These are phyloP conservation scores for Pythium phragmiticola DNA, from an alignment of 352 stramenopile genomes.

Conservation along the genomic window DNA sequence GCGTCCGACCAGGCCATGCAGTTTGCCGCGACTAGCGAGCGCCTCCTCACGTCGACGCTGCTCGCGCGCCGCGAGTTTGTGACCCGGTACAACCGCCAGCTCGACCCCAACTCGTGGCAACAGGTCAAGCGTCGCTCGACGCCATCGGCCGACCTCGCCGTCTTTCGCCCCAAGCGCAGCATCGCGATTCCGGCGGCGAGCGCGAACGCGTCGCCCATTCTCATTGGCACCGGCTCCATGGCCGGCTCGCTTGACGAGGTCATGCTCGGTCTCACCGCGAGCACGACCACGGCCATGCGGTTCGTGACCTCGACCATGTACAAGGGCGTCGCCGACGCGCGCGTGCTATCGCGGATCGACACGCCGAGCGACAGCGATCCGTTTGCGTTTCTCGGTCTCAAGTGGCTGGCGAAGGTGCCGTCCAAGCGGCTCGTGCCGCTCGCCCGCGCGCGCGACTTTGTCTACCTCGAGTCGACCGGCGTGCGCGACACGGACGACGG, in stretches of 20 bases:
- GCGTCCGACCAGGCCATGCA: slow-evolving; percentile 24
- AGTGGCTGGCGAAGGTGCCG: slow-evolving; percentile 33
- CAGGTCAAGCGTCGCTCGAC: slow-evolving; percentile 20
- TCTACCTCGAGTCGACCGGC: slow-evolving; percentile 31
- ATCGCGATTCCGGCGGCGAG: slow-evolving; percentile 19
- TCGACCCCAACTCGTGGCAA: slow-evolving; percentile 29
- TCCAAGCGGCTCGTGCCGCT: slow-evolving; percentile 24
- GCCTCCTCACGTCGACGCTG: slow-evolving; percentile 30
- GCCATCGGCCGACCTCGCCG: slow-evolving; percentile 10
- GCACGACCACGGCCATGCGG: slow-evolving; percentile 29
- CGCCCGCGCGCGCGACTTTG: slow-evolving; percentile 31
- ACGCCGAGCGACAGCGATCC: slow-evolving; percentile 23
- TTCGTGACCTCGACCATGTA: slow-evolving; percentile 26
- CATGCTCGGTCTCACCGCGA: slow-evolving; percentile 29
- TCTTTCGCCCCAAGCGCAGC: slow-evolving; percentile 22
- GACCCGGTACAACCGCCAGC: slow-evolving; percentile 23
- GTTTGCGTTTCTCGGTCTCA: slow-evolving; percentile 33
- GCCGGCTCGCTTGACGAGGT: slow-evolving; percentile 31
- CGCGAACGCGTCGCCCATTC: slow-evolving; percentile 31
- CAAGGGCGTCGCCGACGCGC: slow-evolving; percentile 29
- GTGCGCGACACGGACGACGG: slow-evolving; percentile 8
- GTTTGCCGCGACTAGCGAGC: slow-evolving; percentile 29
- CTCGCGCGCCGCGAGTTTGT: slow-evolving; percentile 27
- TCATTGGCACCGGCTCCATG: slow-evolving; percentile 30
- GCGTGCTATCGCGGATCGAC: slow-evolving; percentile 30